Base-by-base conservation (phyloP, 2,329 filamentous ascomycete genomes). In the Cadophora luteo-olivacea region DNA sequence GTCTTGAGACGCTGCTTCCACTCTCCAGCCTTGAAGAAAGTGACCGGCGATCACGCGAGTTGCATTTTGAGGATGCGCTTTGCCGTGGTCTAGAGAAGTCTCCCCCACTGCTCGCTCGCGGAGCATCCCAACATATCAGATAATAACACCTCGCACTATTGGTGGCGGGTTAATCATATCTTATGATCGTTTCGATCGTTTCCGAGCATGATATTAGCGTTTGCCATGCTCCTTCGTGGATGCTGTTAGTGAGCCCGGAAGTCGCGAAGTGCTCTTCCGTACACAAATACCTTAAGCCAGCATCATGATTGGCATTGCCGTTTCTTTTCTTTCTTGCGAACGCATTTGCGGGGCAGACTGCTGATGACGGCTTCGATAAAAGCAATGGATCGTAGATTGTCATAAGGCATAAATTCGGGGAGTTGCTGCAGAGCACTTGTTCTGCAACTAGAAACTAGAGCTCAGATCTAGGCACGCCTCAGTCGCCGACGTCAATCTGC, bases 341-440 rank as follows among this genome's bases (percentile, higher is more conserved):
- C 5, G 16, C 22, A 41, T 22, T 22, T 9, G 55, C n/a, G 55
- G 55, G 55, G 33, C 55, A 41, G 36, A 8, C 24, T 14, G 3
- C 55, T 54, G 51, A 54, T 55, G 52, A 55, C 52, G 25, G 52
- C 25, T 19, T 32, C 29, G 52, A 55, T 9, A 25, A 29, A n/a
- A 58, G 55, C 19, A n/a, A 38, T 58, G 32, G 55, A 38, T 58
- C 32, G 32, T 16, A 33, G 25, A 48, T 22, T 52, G 29, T 14
- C 4, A 41, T 14, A 75, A 74, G 75, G 75, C 75, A 77, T 76
- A 74, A 76, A 58, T 61, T 75, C 73, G 75, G 75, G 61, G 69
- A 60, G 65, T 52, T 38, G 36, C 72, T 69, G 68, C 69, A 70
- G 51, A 51, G 54, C 63, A 65, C 68, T 71, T 69, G 64, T 72